Evolutionary conservation across 1,284 basidiomycete genomes (phyloP).

Genomic region (Malassezia globosa): DNA sequence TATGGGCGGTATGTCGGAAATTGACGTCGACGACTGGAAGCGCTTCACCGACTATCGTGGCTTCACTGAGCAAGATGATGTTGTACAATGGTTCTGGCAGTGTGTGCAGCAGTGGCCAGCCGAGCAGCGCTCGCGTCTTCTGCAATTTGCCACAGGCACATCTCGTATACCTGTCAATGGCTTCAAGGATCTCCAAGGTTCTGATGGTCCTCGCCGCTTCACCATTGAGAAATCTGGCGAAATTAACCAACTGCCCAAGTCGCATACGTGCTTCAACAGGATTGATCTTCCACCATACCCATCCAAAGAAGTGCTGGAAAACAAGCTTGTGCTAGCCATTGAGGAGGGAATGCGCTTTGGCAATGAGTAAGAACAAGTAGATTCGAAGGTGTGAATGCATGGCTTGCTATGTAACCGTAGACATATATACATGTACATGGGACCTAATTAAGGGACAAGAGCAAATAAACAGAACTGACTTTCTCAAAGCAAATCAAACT

Average conservation of each 20-base stretch:
- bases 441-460: too few species aligned
- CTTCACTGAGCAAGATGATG: slow-evolving; percentile 51
- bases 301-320: slow-evolving; percentile 37
- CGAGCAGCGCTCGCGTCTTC: slow-evolving; percentile 80
- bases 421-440: too few species aligned
- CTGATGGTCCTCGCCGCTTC: slow-evolving; percentile 64
- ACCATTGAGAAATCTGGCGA: slow-evolving; percentile 47
- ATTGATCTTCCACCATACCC: slow-evolving; percentile 46
- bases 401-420: too few species aligned
- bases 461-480: too few species aligned
- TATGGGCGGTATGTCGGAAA: slow-evolving; percentile 97
- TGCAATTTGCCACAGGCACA: slow-evolving; percentile 92
- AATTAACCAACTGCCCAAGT: slow-evolving; percentile 43
- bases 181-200: slow-evolving; percentile 96
- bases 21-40: slow-evolving; percentile 64
- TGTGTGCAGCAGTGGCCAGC: slow-evolving; percentile 90
- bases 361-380: slow-evolving; percentile 39
- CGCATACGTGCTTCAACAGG: slow-evolving; percentile 47
- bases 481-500: too few species aligned
- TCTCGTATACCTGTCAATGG: slow-evolving; percentile 95
- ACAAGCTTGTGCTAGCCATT: slow-evolving; percentile 43
- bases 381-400: too few species aligned
- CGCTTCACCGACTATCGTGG: slow-evolving; percentile 57
- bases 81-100: slow-evolving; percentile 99
- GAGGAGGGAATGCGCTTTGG: slow-evolving; percentile 44